Percentiles rank a stretch among this genome's conserved stretches.
Conservation (phyloP, 768 basidiomycete species). For the Grammothele lineata region DNA sequence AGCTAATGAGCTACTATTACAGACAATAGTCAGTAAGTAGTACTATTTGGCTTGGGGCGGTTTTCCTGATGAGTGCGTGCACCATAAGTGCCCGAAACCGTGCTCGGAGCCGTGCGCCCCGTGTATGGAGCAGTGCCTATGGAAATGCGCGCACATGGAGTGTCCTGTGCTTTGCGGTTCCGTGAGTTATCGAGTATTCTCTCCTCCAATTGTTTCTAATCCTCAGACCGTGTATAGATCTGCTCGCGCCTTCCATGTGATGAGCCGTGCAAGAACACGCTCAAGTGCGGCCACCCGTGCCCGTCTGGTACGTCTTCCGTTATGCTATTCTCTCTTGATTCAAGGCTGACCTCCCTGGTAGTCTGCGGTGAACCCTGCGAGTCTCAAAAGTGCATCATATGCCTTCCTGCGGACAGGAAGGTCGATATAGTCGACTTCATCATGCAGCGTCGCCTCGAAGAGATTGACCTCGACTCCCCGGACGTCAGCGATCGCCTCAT, state of each 20-base stretch:
- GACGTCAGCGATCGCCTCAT: slow-evolving; percentile 28
- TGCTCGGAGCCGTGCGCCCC: too few relatives aligned
- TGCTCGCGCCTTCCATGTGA: slow-evolving; percentile 37
- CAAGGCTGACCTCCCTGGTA: slow-evolving; percentile 4
- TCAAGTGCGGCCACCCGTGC: slow-evolving; percentile 35
- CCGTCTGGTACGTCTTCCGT: slow-evolving; percentile 30
- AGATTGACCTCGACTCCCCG: slow-evolving; percentile 20
- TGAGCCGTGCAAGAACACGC: slow-evolving; percentile 23
- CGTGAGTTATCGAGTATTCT: too few relatives aligned
- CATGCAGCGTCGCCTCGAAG: slow-evolving; percentile 26
- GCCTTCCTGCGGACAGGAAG: slow-evolving; percentile 21
- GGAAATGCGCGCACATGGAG: slow-evolving; percentile 26
- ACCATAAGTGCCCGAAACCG: too few relatives aligned
- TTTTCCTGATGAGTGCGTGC: too few relatives aligned
- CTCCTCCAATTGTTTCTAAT: too few relatives aligned
- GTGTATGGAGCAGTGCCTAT: slow-evolving; percentile 16
- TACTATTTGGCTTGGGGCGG: too few relatives aligned
- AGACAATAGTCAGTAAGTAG: too few relatives aligned
- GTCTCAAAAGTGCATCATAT: slow-evolving; percentile 28
- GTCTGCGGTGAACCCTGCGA: slow-evolving; percentile 37
- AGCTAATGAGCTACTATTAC: too few relatives aligned
- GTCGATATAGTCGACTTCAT: slow-evolving; percentile 40
- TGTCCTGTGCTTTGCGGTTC: slow-evolving; percentile 35
- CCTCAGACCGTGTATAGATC: too few relatives aligned
- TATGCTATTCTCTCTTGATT: neutral